Evolutionary conservation across 345 rosid genomes (phyloP).

Genomic region (Jatropha curcas): DNA sequence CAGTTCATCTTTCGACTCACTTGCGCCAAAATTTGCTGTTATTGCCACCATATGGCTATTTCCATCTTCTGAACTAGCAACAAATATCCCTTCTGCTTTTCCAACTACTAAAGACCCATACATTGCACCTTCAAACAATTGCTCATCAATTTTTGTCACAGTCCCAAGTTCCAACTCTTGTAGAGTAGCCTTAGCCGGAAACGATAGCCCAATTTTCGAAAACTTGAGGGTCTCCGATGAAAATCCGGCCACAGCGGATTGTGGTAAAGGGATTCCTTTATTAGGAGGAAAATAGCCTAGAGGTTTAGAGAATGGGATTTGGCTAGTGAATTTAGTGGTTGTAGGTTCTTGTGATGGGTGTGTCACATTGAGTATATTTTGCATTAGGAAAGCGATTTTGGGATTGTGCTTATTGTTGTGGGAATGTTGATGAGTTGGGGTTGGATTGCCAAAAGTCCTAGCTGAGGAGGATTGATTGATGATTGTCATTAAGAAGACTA

Average conservation of each 20-base stretch:
- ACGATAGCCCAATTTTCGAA: slow-evolving; percentile 30
- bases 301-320: slow-evolving; percentile 52
- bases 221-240: slow-evolving; percentile 34
- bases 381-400: slow-evolving; percentile 49
- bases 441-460: slow-evolving; percentile 34
- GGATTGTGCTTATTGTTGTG: slow-evolving; percentile 20
- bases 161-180: slow-evolving; percentile 52
- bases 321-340: slow-evolving; percentile 26
- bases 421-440: slow-evolving; percentile 10
- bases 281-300: slow-evolving; percentile 46
- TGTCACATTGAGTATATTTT: slow-evolving; percentile 41
- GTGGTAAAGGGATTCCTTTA: slow-evolving; percentile 46
- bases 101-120: slow-evolving; percentile 35
- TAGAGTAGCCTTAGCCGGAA: slow-evolving; percentile 43
- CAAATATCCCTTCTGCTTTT: slow-evolving; percentile 49
- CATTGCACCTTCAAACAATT: slow-evolving; percentile 20
- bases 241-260: slow-evolving; percentile 17
- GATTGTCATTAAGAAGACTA: slow-evolving; percentile 21
- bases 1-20: slow-evolving; percentile 35
- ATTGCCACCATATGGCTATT: slow-evolving; percentile 57
- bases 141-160: slow-evolving; percentile 37
- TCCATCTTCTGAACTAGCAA: slow-evolving; percentile 49
- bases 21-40: slow-evolving; percentile 28
- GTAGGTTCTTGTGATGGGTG: slow-evolving; percentile 28
- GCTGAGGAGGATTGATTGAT: slow-evolving; percentile 31